phyloP scores from a whole-genome alignment of 1,139 yeast genomes.

The Hemisphaericaspora subhashii region DNA sequence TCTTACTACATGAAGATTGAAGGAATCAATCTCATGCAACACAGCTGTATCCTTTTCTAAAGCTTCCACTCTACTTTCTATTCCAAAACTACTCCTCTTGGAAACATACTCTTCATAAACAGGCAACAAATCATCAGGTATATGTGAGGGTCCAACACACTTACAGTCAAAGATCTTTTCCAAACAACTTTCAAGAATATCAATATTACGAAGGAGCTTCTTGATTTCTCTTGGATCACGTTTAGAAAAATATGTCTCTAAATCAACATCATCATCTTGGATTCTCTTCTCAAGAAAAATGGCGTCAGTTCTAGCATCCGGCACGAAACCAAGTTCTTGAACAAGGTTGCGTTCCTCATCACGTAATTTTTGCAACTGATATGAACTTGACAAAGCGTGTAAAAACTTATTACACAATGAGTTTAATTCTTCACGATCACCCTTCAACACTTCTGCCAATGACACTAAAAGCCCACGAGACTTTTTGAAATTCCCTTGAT shows the following conservation, averaged over 20 bases:
- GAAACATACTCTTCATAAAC: slow-evolving; percentile 24
- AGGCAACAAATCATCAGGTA: slow-evolving; percentile 36
- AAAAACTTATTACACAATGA: slow-evolving; percentile 40
- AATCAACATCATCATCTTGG: slow-evolving; percentile 6
- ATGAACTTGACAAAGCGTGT: slow-evolving; percentile 39
- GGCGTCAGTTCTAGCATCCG: slow-evolving; percentile 51
- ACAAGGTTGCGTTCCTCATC: too few species aligned
- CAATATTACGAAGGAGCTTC: slow-evolving; percentile 61
- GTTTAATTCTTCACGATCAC: slow-evolving; percentile 31
- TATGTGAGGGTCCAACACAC: slow-evolving; percentile 25
- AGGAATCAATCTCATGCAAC: slow-evolving; percentile 70
- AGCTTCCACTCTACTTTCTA: slow-evolving; percentile 24
- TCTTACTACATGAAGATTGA: slow-evolving; percentile 78
- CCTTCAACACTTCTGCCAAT: slow-evolving; percentile 38
- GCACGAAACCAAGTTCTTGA: slow-evolving; percentile 28
- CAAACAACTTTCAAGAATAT: slow-evolving; percentile 68
- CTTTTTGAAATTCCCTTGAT: slow-evolving; percentile 65
- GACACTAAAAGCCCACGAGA: slow-evolving; percentile 70
- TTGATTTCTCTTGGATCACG: slow-evolving; percentile 13
- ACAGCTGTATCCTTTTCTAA: slow-evolving; percentile 49
- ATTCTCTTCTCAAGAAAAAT: slow-evolving; percentile 31
- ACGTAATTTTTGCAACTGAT: too few species aligned
- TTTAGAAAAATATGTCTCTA: slow-evolving; percentile 5
- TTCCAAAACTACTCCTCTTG: slow-evolving; percentile 20
- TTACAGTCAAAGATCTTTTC: slow-evolving; percentile 34